Evolutionary conservation across 176 grass and related monocot species (phyloP).

Genomic region (Oryza glaberrima): DNA sequence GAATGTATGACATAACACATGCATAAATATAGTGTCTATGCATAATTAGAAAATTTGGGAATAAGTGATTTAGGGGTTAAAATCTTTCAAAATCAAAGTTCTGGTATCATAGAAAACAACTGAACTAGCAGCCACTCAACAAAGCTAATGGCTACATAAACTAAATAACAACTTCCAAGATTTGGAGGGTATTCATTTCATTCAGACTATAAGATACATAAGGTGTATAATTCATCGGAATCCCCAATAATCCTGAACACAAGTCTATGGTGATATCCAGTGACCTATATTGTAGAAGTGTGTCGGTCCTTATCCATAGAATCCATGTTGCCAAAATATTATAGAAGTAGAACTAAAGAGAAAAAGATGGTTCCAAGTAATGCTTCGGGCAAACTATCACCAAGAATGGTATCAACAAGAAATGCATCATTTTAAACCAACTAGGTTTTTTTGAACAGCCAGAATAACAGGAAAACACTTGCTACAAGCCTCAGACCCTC

Average conservation of each 20-base stretch:
- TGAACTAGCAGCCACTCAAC: background rate
- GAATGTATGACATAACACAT: background rate
- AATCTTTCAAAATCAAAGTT: background rate
- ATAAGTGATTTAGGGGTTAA: background rate
- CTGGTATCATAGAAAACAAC: background rate
- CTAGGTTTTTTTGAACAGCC: background rate
- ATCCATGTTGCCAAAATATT: background rate
- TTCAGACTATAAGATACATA: background rate
- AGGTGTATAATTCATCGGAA: background rate
- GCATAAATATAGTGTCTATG: background rate
- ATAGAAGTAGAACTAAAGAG: background rate
- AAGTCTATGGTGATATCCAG: background rate
- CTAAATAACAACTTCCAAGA: background rate
- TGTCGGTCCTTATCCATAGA: background rate
- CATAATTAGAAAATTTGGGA: background rate
- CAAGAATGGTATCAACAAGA: conserved; percentile 2
- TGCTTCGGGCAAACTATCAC: background rate
- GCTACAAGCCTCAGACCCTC: background rate
- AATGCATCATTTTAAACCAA: background rate
- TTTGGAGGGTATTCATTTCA: background rate
- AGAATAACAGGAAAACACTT: background rate
- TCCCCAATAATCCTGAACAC: background rate
- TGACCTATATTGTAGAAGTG: background rate
- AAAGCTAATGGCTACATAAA: background rate
- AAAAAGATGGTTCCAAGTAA: background rate